Base-by-base conservation (phyloP, 2,329 filamentous ascomycete genomes). In the Eurotiales sp. region DNA sequence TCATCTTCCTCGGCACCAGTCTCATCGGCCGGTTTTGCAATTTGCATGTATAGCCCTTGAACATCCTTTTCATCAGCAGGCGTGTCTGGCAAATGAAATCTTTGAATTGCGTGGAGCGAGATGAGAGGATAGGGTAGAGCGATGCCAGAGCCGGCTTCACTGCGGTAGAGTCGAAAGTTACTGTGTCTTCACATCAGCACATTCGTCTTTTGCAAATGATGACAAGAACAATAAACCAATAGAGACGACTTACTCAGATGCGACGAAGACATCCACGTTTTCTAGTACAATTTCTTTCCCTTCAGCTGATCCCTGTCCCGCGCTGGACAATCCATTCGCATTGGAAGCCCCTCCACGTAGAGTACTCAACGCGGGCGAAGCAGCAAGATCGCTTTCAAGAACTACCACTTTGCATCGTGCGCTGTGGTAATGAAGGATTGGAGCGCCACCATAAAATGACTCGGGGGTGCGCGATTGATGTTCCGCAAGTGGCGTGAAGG, bases 41-140 rank as follows among this genome's bases (percentile, higher is more conserved):
- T 63, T 52, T 77, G 74, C 69, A 77, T 75, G 61, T 76, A 77
- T 1, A 77, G 61, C 1, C 73, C 73, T 58, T 76, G 73, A 25
- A 68, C 64, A 52, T 68, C 62, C 32, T 66, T 63, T 53, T 68
- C 62, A 34, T 60, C 56, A 22, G 59, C 51, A 17, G 61, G 12
- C 12, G 58, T 50, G 12, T 53, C 57, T 21, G 71, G 72, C 39
- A 71, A 52, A 7, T 58, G 68, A 21, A 75, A 66, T 32, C 72
- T 67, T 57, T 76, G 73, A 56, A 76, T 71, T 21, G 74, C 74
- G 53, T 77, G 74, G 3, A 77, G 63, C 17, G 73, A 75, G 58
- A 77, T 76, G 34, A 68, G 67, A 6, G 72, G 74, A 60, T 77
- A 77, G 34, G 73, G 70, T 46, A 77, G 74, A 27, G 73, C 66